phyloP scores from a whole-genome alignment of 139 green algal species.

The Chlamydomonas incerta region DNA sequence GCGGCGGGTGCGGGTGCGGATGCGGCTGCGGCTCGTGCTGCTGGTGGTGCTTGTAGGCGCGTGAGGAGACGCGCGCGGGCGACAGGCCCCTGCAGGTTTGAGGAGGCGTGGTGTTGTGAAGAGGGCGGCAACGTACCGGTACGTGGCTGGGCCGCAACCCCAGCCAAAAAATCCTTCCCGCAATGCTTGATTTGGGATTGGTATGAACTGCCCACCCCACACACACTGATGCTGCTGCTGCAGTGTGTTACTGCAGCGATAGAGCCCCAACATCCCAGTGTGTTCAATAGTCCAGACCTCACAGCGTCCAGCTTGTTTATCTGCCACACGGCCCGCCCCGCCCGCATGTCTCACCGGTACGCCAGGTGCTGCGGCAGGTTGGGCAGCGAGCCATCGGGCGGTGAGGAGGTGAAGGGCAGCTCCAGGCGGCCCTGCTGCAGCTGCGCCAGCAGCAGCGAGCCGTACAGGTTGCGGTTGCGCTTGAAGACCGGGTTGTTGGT shows the following conservation, averaged over 20 bases:
- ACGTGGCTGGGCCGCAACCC: no score
- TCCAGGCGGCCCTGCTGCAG: slow-evolving; percentile 60
- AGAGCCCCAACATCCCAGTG: no score
- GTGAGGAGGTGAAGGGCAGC: slow-evolving; percentile 62
- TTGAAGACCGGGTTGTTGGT: slow-evolving; percentile 68
- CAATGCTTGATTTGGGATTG: no score
- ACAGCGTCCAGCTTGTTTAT: no score
- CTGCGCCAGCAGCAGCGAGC: slow-evolving; percentile 76
- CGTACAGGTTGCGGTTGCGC: slow-evolving; percentile 77
- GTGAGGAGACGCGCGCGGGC: neutral
- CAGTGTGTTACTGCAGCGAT: no score
- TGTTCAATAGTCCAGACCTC: no score
- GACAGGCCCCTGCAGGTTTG: slow-evolving; percentile 2
- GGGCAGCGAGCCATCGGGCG: slow-evolving; percentile 60
- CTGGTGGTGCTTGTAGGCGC: no score
- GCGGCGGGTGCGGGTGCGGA: neutral
- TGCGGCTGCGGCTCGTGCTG: neutral
- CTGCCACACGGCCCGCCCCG: no score
- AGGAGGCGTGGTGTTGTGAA: neutral
- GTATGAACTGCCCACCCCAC: no score
- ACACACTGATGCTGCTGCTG: neutral
- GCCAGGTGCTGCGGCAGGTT: slow-evolving; percentile 54
- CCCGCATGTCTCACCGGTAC: slow-evolving; percentile 55
- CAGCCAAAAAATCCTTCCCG: no score
- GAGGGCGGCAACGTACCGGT: no score